Base-by-base conservation (phyloP, 1,284 basidiomycete species). In the Trametes sp. region DNA sequence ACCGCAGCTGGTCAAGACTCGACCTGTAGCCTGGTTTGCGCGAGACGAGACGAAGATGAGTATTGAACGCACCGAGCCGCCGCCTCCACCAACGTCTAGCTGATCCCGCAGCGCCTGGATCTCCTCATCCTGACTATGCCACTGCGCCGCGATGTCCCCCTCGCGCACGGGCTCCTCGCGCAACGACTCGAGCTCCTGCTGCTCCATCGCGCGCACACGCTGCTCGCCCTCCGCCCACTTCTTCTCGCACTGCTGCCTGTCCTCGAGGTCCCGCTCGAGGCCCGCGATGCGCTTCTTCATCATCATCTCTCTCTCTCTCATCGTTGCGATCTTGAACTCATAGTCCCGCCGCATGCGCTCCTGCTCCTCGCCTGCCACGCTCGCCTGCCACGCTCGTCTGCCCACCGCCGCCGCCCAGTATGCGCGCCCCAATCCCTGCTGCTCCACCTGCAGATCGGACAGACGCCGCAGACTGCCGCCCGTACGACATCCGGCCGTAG, bases 291-390 rank as follows among this genome's bases (percentile, higher is more conserved):
- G 86, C 57, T 80, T 86, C 76, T 96, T 93, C 87, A 96, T n/a
- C n/a, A n/a, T n/a, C n/a, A n/a, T n/a, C n/a, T n/a, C n/a, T n/a
- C n/a, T n/a, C n/a, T n/a, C n/a, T n/a, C n/a, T n/a, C n/a, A n/a
- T 92, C 29, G 92, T 93, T 1, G 94, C 93, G 62, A 98, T 90
- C 78, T 91, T 93, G 77, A 87, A 92, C 76, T 98, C 97, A 78
- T 98, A 98, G 46, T 98, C 96, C 54, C 88, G 80, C 65, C 88
- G 81, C 69, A 97, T 78, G 74, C 89, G 88, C 72, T 95, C 92
- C 56, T 87, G 81, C 58, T 92, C 91, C 55, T 92, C 91, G 24
- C 75, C 79, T 10, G 69, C 74, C n/a, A n/a, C n/a, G n/a, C n/a
- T n/a, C n/a, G n/a, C n/a, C n/a, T n/a, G n/a, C n/a, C 2, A 77